A percentile compares a stretch with the other conserved stretches of the same genome.
phyloP scores from a whole-genome alignment of 2,329 filamentous ascomycete genomes.

The Colletotrichum musicola region DNA sequence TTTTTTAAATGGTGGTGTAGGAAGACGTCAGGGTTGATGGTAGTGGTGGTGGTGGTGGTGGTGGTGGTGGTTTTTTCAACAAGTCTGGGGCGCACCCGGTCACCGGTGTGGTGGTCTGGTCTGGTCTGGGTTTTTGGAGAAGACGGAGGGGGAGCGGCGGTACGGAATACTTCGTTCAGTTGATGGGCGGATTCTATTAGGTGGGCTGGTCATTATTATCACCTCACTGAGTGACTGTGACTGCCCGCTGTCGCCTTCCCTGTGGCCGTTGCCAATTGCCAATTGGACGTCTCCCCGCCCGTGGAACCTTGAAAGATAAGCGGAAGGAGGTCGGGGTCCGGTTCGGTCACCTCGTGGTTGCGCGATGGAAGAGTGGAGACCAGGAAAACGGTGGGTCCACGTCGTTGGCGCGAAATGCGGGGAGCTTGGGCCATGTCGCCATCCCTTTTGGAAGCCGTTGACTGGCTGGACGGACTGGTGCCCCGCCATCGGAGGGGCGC shows the following conservation, averaged over 20 bases:
- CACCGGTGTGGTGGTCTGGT: conserved; percentile 15
- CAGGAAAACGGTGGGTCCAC: conserved; percentile 1
- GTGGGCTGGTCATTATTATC: too few relatives aligned
- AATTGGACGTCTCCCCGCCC: too few relatives aligned
- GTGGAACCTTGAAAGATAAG: conserved; percentile 27
- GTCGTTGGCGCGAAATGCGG: conserved; percentile 36
- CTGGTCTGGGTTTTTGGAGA: conserved; percentile 27
- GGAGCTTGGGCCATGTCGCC: conserved; percentile 44
- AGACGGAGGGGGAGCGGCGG: neutral
- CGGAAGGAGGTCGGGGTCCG: conserved; percentile 34
- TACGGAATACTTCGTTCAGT: neutral
- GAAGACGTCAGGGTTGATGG: conserved; percentile 3
- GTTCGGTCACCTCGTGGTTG: conserved; percentile 24
- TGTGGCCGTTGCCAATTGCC: too few relatives aligned
- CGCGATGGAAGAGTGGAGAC: conserved; percentile 6
- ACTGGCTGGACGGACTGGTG: conserved; percentile 8
- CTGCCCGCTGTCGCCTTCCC: too few relatives aligned
- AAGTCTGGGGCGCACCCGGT: conserved; percentile 1
- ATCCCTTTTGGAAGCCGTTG: conserved; percentile 32
- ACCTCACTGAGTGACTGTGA: too few relatives aligned
- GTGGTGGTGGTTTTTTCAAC: conserved; percentile 7
- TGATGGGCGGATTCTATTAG: too few relatives aligned
- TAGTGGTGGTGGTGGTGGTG: conserved; percentile 1
- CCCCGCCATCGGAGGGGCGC: conserved; percentile 17
- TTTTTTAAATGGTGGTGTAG: conserved; percentile 5